phyloP scores from a whole-genome alignment of 2,329 filamentous ascomycete species.

The Trichoderma asperellum region DNA sequence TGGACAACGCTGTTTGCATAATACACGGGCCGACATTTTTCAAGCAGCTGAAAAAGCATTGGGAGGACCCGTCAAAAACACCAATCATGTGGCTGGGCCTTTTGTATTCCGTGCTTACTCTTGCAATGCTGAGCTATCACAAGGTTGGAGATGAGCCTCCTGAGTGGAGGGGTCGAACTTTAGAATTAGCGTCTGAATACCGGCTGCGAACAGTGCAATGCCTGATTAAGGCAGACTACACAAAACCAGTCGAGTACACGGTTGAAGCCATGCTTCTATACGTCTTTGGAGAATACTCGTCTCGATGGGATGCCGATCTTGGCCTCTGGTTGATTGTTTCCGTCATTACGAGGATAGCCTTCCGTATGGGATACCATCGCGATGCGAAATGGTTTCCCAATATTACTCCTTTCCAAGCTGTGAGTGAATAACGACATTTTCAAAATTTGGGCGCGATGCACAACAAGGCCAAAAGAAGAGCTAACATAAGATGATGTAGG shows the following conservation, averaged over 20 bases:
- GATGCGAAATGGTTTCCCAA: slow-evolving; percentile 75
- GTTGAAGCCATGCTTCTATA: slow-evolving; percentile 80
- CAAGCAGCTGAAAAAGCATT: slow-evolving; percentile 66
- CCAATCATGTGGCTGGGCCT: slow-evolving; percentile 78
- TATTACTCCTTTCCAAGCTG: slow-evolving; percentile 72
- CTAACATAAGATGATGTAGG: slow-evolving; percentile 45
- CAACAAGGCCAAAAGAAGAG: neutral
- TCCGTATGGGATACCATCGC: slow-evolving; percentile 77
- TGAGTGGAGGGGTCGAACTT: slow-evolving; percentile 70
- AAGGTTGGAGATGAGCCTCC: slow-evolving; percentile 79
- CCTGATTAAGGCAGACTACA: slow-evolving; percentile 75
- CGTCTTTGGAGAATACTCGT: slow-evolving; percentile 74
- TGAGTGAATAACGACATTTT: slow-evolving; percentile 41
- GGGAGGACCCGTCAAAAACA: slow-evolving; percentile 73
- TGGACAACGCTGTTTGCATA: slow-evolving; percentile 71
- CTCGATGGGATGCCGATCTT: slow-evolving; percentile 73
- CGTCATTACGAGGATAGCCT: slow-evolving; percentile 59
- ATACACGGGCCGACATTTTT: slow-evolving; percentile 86
- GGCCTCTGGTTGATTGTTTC: slow-evolving; percentile 64
- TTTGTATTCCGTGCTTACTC: slow-evolving; percentile 74
- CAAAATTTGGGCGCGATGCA: neutral
- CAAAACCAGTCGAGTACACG: slow-evolving; percentile 72
- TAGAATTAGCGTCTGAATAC: slow-evolving; percentile 66
- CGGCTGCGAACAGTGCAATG: slow-evolving; percentile 77
- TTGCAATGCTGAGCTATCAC: slow-evolving; percentile 79